Base-by-base conservation (phyloP, 352 stramenopile species). In the Pythium rishiriense region DNA sequence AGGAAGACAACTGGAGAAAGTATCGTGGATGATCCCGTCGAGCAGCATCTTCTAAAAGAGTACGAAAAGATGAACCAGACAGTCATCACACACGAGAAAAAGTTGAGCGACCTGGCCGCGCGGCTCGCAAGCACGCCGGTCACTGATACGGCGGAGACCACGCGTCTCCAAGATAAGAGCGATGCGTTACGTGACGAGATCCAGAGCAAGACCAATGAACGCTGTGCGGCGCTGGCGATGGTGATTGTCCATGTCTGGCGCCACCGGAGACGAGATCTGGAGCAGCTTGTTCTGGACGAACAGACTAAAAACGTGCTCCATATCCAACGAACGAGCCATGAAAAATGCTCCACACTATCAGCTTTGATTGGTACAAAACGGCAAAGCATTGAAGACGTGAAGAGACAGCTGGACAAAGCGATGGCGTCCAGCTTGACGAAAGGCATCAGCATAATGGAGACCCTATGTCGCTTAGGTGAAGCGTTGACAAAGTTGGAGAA, bases 161-260 rank as follows among this genome's bases (percentile, higher is more conserved):
- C 58, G 19, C 66, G 75, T n/a, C 75, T 81, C 46, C 77, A 74
- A 41, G 75, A 61, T 1, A 70, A 83, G 68, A 65, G 78, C 43
- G 53, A 75, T 43, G 70, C 81, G 47, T 50, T 85, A 10, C 64
- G 75, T 8, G 47, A 25, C 25, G 66, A 60, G 22, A 81, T 88
- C 33, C 52, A 60, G 35, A 17, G 25, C 12, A 67, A 83, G 31
- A 70, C 72, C 28, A 39, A 29, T 17, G 62, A 61, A 14, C 68
- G 71, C 14, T 73, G 82, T 61, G 64, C 69, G 21, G 70, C 65
- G 29, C 55, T 83, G 22, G 75, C 79, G 5, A 52, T 70, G 55
- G 56, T 81, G 19, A 73, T 75, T 19, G 68, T 37, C 19, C 61
- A 75, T 26, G 41, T 58, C n/a, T 74, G 65, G 65, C 52, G 35